Percentiles rank a stretch among this genome's conserved stretches.
Conservation (phyloP, 805 yeast species). For the Candida germanica region DNA sequence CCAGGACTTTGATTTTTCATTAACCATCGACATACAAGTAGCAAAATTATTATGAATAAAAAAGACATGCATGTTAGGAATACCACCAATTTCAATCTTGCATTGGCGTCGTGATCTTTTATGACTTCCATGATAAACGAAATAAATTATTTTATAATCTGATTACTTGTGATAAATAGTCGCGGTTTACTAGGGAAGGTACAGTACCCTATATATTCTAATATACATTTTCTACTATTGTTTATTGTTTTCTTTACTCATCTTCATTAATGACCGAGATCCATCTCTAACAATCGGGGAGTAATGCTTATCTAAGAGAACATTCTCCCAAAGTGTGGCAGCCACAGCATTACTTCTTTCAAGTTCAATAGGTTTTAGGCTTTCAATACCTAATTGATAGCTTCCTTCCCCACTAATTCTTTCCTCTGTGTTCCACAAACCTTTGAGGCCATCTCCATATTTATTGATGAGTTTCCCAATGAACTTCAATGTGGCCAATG, state of each 20-base stretch:
- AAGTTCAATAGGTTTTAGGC: slow-evolving; percentile 44
- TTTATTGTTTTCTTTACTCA: slow-evolving; percentile 23
- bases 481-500: slow-evolving; percentile 73
- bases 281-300: slow-evolving; percentile 79
- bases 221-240: slow-evolving; percentile 1
- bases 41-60: not conserved
- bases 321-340: slow-evolving; percentile 88
- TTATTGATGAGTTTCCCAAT: slow-evolving; percentile 70
- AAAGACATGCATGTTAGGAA: not conserved
- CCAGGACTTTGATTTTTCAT: not conserved
- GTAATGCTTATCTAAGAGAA: slow-evolving; percentile 75
- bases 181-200: too few species aligned
- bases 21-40: not conserved
- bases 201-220: too few species aligned
- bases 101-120: too few species aligned
- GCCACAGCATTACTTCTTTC: slow-evolving; percentile 83
- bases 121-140: too few species aligned
- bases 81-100: too few species aligned
- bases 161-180: too few species aligned
- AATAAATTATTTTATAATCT: too few species aligned
- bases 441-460: slow-evolving; percentile 64
- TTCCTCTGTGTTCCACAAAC: slow-evolving; percentile 85
- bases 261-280: slow-evolving; percentile 38
- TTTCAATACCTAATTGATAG: slow-evolving; percentile 56
- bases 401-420: slow-evolving; percentile 73